phyloP scores from a whole-genome alignment of 202 grass and related monocot species.

The Digitaria exilis region DNA sequence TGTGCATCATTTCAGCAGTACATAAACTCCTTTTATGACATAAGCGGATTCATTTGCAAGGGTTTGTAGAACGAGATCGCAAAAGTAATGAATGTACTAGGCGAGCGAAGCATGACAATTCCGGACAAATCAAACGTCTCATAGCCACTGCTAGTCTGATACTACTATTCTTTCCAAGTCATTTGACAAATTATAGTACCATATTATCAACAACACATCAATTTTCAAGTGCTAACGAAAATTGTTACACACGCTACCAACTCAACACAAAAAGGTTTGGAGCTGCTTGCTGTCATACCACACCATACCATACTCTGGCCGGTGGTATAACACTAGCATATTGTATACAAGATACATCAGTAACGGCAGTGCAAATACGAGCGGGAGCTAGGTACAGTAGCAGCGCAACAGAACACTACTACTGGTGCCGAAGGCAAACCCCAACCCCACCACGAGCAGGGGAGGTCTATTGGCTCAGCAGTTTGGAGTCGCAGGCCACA shows the following conservation, averaged over 20 bases:
- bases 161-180: slow-evolving; percentile 13
- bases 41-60: no score
- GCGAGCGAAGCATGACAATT: background rate
- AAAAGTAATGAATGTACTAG: background rate
- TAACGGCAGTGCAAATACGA: background rate
- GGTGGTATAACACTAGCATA: background rate
- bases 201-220: slow-evolving; percentile 38
- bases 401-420: background rate
- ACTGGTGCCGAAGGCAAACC: background rate
- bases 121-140: background rate
- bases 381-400: background rate
- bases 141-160: no score
- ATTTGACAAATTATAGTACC: background rate
- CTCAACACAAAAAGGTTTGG: background rate
- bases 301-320: background rate
- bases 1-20: background rate
- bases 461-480: slow-evolving; percentile 61
- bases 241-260: slow-evolving; percentile 1
- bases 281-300: slow-evolving; percentile 14
- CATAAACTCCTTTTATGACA: background rate
- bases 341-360: slow-evolving; percentile 33
- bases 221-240: background rate
- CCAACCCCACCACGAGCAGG: background rate
- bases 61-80: no score
- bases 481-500: slow-evolving; percentile 90